Evolutionary conservation across 2,329 filamentous ascomycete species (phyloP), one percentile per base, ranked within the genome.

Genomic region (Neofusicoccum laricinum): DNA sequence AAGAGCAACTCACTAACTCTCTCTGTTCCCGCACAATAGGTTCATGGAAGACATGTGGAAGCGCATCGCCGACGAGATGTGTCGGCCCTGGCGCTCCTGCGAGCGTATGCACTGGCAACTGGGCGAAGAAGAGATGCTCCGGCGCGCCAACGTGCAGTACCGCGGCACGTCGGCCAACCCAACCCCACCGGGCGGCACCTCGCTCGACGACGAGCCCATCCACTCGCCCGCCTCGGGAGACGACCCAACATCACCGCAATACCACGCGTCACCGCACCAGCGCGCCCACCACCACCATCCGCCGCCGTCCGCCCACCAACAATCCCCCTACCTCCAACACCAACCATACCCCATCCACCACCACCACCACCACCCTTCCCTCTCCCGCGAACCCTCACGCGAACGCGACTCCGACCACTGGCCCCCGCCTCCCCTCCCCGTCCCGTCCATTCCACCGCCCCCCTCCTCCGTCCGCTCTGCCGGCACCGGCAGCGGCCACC

Each of bases 71-170:
- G 92, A 95, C 76, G 94, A 98, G 78, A 94, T 99, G 89, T 89
- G 88, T 34, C 89, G 97, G 64, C 95, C 94, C 40, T 98, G 94
- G 94, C 86, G 95, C 72, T 93, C 95, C 17, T 94, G 92, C 53
- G 94, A 99, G 79, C 93, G 92, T 4, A 97, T 97, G 93, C 95
- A 98, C 78, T 99, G 95, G 94, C 91, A 96, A 73, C 84, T 99
- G 63, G 94, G 94, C 67, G 92, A 97, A 76, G 83, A 88, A 70
- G 95, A 98, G 71, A 98, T 99, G 92, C 93, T 93, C 53, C 87
- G 90, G 66, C 89, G 94, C 65, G 94, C 94, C 46, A 95, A 95
- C 49, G 92, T 41, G 89, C 91, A 7, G 92, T 94, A 1, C 97
- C 97, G 77, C 84, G 88, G 71, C 81, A 81, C 38, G 72, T 76